These are phyloP conservation scores for Penicillium sp. DNA, from an alignment of 2,329 filamentous ascomycete species.

Conservation along the genomic window DNA sequence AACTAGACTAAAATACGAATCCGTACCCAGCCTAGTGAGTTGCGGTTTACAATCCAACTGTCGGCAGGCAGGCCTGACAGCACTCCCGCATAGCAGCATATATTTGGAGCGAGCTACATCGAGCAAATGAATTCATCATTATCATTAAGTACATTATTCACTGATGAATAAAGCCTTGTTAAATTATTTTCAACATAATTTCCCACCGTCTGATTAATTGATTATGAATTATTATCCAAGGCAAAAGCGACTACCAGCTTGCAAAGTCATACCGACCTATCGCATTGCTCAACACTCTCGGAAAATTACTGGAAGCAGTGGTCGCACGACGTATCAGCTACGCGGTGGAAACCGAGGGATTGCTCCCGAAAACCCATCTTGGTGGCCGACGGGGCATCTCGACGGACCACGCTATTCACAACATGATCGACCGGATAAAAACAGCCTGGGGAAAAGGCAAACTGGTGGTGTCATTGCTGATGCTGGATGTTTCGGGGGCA, in stretches of 20 bases:
- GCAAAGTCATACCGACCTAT: neutral
- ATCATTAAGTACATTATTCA: no score
- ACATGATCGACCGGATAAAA: neutral
- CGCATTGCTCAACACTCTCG: neutral
- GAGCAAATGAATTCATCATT: no score
- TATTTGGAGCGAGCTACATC: no score
- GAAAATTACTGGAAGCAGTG: neutral
- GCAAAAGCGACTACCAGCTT: neutral
- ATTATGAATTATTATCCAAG: no score
- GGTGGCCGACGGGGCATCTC: neutral
- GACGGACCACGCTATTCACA: neutral
- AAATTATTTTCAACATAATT: no score
- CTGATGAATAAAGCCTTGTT: no score
- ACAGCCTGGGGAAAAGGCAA: neutral
- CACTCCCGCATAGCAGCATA: no score
- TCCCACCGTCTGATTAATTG: no score
- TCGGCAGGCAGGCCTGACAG: no score
- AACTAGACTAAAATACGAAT: no score
- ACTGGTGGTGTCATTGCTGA: neutral
- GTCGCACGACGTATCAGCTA: neutral
- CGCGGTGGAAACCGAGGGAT: neutral
- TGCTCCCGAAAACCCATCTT: neutral
- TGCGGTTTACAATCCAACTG: no score
- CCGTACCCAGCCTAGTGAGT: no score
- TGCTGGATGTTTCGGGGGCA: conserved; percentile 13